These are phyloP conservation scores for Pelargonium australe DNA, from an alignment of 441 rosid species.

Conservation along the genomic window DNA sequence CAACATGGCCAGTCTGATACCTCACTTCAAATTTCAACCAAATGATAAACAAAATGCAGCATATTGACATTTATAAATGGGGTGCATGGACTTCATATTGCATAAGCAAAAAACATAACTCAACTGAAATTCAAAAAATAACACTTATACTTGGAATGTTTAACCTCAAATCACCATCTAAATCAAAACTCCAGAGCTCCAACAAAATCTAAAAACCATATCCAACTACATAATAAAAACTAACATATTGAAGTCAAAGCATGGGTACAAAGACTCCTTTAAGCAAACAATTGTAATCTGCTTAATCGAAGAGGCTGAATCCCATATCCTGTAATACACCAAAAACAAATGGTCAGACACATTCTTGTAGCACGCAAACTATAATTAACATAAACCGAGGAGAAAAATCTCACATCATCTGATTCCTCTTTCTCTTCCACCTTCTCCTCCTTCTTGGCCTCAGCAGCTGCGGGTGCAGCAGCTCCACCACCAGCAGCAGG, in stretches of 20 bases:
- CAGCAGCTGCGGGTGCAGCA: constrained; percentile 58
- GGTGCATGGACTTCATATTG: no score
- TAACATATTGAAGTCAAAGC: constrained; percentile 3
- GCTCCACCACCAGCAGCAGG: constrained; percentile 34
- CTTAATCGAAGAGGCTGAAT: constrained; percentile 57
- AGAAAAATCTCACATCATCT: constrained; percentile 51
- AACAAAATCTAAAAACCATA: constrained; percentile 21
- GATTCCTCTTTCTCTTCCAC: constrained; percentile 79
- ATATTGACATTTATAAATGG: no score
- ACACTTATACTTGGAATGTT: constrained; percentile 15
- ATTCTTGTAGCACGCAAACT: background rate
- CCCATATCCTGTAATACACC: constrained; percentile 51
- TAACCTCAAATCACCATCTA: constrained; percentile 20
- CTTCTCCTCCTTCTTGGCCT: constrained; percentile 69
- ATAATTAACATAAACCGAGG: background rate
- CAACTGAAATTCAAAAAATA: constrained; percentile 12
- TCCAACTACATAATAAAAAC: constrained; percentile 21
- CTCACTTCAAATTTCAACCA: no score
- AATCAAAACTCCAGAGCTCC: constrained; percentile 22
- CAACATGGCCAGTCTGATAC: no score
- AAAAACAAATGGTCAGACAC: background rate
- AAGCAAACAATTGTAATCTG: constrained; percentile 6
- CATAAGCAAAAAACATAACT: no score
- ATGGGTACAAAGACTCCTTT: constrained; percentile 11
- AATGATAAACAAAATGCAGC: no score